These are phyloP conservation scores for Stachybotrys chlorohalonatus DNA, from an alignment of 2,329 filamentous ascomycete species.

Conservation along the genomic window DNA sequence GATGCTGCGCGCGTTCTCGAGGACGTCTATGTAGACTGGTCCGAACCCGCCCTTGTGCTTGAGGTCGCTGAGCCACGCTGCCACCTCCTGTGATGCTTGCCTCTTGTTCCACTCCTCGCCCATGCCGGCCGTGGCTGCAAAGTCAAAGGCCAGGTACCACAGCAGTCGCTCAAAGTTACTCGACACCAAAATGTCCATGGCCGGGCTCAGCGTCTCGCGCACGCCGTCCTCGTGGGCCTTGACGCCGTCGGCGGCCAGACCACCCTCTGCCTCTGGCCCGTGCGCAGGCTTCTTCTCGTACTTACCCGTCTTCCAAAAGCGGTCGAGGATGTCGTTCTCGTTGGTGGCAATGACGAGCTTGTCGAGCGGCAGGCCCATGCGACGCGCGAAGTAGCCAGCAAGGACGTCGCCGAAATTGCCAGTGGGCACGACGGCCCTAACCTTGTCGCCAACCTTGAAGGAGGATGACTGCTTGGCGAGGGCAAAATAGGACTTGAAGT, in stretches of 20 bases:
- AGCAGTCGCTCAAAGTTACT: conserved; percentile 95
- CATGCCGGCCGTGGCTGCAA: conserved; percentile 49
- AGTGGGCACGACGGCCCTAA: conserved; percentile 84
- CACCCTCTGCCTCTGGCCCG: conserved; percentile 49
- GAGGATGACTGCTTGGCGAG: conserved; percentile 52
- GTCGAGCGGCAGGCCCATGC: conserved; percentile 80
- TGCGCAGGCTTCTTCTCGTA: conserved; percentile 77
- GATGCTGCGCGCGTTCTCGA: conserved; percentile 59
- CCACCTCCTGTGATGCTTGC: conserved; percentile 67
- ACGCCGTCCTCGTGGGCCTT: conserved; percentile 64
- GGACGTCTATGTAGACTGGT: conserved; percentile 63
- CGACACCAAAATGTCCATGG: conserved; percentile 95
- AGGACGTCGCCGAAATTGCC: conserved; percentile 97
- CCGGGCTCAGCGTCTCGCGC: conserved; percentile 85
- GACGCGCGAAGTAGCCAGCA: conserved; percentile 82
- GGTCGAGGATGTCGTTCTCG: conserved; percentile 92
- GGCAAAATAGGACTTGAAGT: conserved; percentile 89
- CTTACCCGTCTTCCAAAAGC: conserved; percentile 83
- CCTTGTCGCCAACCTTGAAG: conserved; percentile 56
- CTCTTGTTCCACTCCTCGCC: conserved; percentile 58
- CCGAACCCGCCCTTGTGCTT: conserved; percentile 76
- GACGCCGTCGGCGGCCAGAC: conserved; percentile 53
- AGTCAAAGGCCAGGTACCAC: conserved; percentile 82
- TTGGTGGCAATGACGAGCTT: conserved; percentile 92
- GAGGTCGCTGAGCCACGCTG: conserved; percentile 67